These are phyloP conservation scores for Dendrothele bispora DNA, from an alignment of 768 basidiomycete genomes.

Conservation along the genomic window DNA sequence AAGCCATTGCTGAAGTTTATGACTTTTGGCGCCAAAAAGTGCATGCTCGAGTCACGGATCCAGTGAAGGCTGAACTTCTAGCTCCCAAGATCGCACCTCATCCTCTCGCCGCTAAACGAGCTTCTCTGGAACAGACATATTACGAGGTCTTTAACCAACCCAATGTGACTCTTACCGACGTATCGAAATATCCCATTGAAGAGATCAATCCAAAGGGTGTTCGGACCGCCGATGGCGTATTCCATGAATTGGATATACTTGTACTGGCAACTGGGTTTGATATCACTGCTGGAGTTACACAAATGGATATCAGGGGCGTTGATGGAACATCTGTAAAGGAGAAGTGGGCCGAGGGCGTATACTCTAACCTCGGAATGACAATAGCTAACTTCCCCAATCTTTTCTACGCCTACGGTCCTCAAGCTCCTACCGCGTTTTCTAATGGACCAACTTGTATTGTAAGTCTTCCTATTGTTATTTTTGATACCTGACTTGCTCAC, in stretches of 20 bases:
- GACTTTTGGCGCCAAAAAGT: conserved; percentile 7
- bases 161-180: conserved; percentile 14
- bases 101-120: conserved; percentile 5
- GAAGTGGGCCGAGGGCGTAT: conserved; percentile 14
- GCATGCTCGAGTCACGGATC: conserved; percentile 1
- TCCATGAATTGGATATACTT: conserved; percentile 15
- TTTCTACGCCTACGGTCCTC: conserved; percentile 15
- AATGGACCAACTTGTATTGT: conserved; percentile 7
- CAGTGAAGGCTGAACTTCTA: conserved; percentile 1
- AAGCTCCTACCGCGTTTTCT: conserved; percentile 12
- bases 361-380: conserved; percentile 15
- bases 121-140: conserved; percentile 4
- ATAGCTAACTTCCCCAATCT: conserved; percentile 14
- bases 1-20: conserved; percentile 7
- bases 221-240: conserved; percentile 6
- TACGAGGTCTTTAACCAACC: conserved; percentile 10
- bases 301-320: conserved; percentile 17
- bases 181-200: conserved; percentile 9
- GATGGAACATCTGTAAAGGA: conserved; percentile 13
- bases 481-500: too few relatives aligned
- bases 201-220: conserved; percentile 14
- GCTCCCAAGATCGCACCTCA: conserved; percentile 4
- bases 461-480: too few relatives aligned
- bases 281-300: conserved; percentile 12
- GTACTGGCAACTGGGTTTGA: conserved; percentile 19